Base-by-base conservation (phyloP, 306 rosid species). In the Vigna trinervia region DNA sequence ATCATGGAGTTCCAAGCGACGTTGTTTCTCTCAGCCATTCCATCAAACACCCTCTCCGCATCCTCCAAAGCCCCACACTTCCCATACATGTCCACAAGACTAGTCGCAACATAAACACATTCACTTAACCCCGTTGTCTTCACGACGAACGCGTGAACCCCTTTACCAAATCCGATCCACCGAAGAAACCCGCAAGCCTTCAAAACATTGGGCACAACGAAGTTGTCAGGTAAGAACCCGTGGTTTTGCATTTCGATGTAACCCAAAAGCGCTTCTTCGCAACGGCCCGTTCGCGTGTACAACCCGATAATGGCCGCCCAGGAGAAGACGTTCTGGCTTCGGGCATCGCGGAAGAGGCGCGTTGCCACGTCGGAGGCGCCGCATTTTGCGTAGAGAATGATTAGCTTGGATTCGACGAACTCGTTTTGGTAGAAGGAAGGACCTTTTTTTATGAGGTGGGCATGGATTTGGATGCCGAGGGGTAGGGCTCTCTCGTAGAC, bases 81-180 rank as follows among this genome's bases (percentile, higher is more conserved):
- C 3, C 98, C 98, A 73, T 94, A 94, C 97, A 92, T 94, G 77
- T 90, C 98, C 8, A 82, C 88, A 12, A 92, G 90, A 81, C 96
- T 85, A 77, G 88, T 87, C 6, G 89, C 83, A 22, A 92, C 96
- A 78, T 84, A 92, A 8, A 89, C 91, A 75, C 98, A 92, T 30
- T 61, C 82, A 17, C 73, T 69, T 2, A 84, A 78, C 43, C 85
- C 85, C 84, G 54, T 70, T 86, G 82, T 83, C 79, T 94, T 94
- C 20, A 84, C 61, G 11, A 77, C 86, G 22, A 56, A 87, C 28
- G 93, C 96, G 69, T 94, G 98, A 78, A 88, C 59, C 11, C 85
- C 90, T 79, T 72, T 90, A 28, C 96, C 98, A 14, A 88, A 52
- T 23, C 76, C 59, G 72, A 80, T 51, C 92, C 91, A 85, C 20